A percentile compares a stretch with the other conserved stretches of the same genome.
Evolutionary conservation across 257 asterid genomes (phyloP).

Genomic region (Echium plantagineum): DNA sequence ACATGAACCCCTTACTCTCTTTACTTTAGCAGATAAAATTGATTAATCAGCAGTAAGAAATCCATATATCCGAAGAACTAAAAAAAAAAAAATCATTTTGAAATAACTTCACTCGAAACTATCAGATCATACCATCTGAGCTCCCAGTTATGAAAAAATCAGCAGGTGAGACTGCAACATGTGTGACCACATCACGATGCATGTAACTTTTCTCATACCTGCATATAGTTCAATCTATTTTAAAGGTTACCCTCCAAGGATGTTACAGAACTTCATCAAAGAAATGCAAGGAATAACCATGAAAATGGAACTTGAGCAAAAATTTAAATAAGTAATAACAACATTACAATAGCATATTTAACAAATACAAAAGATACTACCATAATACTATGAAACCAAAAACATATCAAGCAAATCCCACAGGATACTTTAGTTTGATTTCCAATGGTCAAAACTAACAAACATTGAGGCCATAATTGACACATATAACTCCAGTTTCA

Average conservation of each 20-base stretch:
- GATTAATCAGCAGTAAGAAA: background rate
- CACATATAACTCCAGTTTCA: too few species aligned
- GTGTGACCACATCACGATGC: conserved; percentile 98
- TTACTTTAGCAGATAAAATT: background rate
- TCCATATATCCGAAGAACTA: background rate
- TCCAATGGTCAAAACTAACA: too few species aligned
- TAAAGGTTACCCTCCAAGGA: background rate
- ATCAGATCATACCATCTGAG: conserved; percentile 53
- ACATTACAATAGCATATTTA: background rate
- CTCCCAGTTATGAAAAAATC: conserved; percentile 94
- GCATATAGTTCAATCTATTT: background rate
- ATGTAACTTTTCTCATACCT: conserved; percentile 99
- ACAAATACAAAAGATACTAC: background rate
- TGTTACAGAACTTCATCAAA: background rate
- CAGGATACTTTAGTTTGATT: too few species aligned
- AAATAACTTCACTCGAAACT: background rate
- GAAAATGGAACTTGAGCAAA: background rate
- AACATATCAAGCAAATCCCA: too few species aligned
- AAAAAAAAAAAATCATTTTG: background rate
- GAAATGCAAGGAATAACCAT: too few species aligned
- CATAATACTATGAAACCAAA: background rate
- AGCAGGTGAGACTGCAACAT: conserved; percentile 87
- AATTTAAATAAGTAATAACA: too few species aligned
- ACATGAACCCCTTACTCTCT: background rate
- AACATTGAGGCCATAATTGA: too few species aligned